Evolutionary conservation across 495 filamentous ascomycete species (phyloP), one percentile per base, ranked within the genome.

Genomic region (Pseudevernia furfuracea): DNA sequence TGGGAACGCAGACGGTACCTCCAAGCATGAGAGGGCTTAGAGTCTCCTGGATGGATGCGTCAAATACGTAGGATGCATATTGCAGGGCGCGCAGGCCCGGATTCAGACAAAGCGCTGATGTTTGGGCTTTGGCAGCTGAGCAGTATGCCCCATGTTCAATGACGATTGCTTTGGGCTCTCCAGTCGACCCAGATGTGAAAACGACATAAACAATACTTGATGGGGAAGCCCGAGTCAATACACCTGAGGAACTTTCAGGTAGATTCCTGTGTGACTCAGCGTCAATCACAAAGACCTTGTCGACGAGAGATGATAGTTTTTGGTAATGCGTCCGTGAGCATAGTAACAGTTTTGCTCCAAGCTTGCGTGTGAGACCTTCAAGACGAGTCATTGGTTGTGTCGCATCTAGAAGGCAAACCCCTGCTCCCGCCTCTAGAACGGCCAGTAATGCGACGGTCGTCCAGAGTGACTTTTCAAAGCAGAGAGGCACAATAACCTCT

Each of bases 381-480:
- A 84, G 70, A 4, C 85, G 79, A 56, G 75, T 71, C 14, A 70
- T 70, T 21, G 84, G 84, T 63, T 87, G 83, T 6, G 74, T 74
- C 17, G 85, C 80, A 41, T 86, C 83, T 28, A 87, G 71, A 5
- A 82, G 84, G 30, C 87, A 83, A 66, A 82, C 82, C 1, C 75
- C 82, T 25, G 80, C 83, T 1, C 85, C 85, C 37, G 84, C 83
- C 64, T 85, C 84, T 64, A 85, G 69, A 28, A 87, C 79, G 30
- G 77, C 82, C 52, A 85, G 74, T 72, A 84, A 80, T 34, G 82
- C 77, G 28, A 87, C 78, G 5, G 79, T 67, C 41, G 82, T 77
- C 82, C 82, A 86, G 69, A 81, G 77, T 17, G 82, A 83, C 72
- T 86, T 87, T 61, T 86, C 80, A 49, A 85, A 85, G 66, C 78